Evolutionary conservation across 768 basidiomycete genomes (phyloP).

Genomic region (Mycena metata): DNA sequence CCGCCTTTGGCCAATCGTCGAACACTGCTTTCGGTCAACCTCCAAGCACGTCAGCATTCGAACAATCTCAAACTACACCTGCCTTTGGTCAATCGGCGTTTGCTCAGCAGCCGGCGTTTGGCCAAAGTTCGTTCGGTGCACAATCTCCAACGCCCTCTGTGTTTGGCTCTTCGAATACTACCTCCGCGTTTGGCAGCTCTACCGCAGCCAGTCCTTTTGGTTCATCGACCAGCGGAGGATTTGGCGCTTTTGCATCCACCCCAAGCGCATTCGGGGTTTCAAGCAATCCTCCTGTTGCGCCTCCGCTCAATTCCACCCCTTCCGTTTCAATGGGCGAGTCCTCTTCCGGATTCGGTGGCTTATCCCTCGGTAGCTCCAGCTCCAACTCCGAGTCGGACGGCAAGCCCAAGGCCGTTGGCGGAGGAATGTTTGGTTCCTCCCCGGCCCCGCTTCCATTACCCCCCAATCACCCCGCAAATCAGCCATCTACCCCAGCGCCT

Average conservation of each 20-base stretch:
- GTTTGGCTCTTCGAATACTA: slow-evolving; percentile 45
- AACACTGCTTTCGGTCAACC: slow-evolving; percentile 47
- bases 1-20: slow-evolving; percentile 38
- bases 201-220: slow-evolving; percentile 44
- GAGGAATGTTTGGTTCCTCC: slow-evolving; percentile 49
- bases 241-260: slow-evolving; percentile 47
- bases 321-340: slow-evolving; percentile 49
- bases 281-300: slow-evolving; percentile 31
- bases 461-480: slow-evolving; percentile 42
- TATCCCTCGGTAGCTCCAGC: slow-evolving; percentile 47
- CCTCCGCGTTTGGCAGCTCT: slow-evolving; percentile 49
- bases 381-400: slow-evolving; percentile 39
- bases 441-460: slow-evolving; percentile 40
- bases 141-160: slow-evolving; percentile 54
- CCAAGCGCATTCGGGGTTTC: slow-evolving; percentile 49
- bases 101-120: slow-evolving; percentile 53
- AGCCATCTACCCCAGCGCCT: slow-evolving; percentile 29
- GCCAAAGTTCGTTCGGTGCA: slow-evolving; percentile 48
- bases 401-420: slow-evolving; percentile 38
- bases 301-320: slow-evolving; percentile 34
- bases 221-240: slow-evolving; percentile 39
- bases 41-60: slow-evolving; percentile 36
- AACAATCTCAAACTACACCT: slow-evolving; percentile 38
- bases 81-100: slow-evolving; percentile 55
- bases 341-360: slow-evolving; percentile 45